phyloP scores from a whole-genome alignment of 176 grass and related monocot genomes.

The Eragrostis nindensis region DNA sequence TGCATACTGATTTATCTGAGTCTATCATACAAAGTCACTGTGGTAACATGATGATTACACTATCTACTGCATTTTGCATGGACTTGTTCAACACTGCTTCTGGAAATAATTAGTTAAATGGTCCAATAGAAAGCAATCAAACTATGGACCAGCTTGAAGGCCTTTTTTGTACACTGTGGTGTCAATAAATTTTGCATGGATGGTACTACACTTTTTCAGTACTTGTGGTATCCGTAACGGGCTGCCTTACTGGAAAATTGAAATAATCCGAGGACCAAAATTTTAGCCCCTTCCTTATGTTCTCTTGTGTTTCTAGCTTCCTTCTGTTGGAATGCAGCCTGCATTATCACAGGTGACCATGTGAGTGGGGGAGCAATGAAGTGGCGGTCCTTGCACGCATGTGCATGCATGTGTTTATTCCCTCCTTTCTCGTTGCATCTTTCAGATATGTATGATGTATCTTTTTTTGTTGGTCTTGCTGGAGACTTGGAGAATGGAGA shows the following conservation, averaged over 20 bases:
- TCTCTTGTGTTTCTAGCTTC: conserved; percentile 29
- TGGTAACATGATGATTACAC: not conserved
- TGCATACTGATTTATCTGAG: conserved; percentile 16
- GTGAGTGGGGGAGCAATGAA: conserved; percentile 40
- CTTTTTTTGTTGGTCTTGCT: conserved; percentile 42
- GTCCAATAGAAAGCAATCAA: not conserved
- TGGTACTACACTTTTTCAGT: conserved; percentile 29
- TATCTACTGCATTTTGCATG: conserved; percentile 1
- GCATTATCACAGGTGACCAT: conserved; percentile 55
- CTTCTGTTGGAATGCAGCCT: conserved; percentile 36
- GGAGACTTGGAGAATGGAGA: conserved; percentile 35
- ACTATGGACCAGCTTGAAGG: not conserved
- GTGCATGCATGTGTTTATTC: conserved; percentile 52
- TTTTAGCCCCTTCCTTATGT: conserved; percentile 37
- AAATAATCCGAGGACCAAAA: conserved; percentile 20
- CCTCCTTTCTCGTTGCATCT: conserved; percentile 21
- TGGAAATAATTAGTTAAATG: not conserved
- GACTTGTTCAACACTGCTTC: not conserved
- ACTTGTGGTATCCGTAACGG: conserved; percentile 29
- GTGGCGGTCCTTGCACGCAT: conserved; percentile 53
- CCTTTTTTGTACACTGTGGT: not conserved
- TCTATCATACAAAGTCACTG: too few species aligned
- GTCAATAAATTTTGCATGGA: conserved; percentile 16
- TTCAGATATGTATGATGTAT: conserved; percentile 46
- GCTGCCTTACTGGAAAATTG: conserved; percentile 33